Conservation (phyloP, 2,329 filamentous ascomycete genomes). For the Gnomoniopsis sp. region DNA sequence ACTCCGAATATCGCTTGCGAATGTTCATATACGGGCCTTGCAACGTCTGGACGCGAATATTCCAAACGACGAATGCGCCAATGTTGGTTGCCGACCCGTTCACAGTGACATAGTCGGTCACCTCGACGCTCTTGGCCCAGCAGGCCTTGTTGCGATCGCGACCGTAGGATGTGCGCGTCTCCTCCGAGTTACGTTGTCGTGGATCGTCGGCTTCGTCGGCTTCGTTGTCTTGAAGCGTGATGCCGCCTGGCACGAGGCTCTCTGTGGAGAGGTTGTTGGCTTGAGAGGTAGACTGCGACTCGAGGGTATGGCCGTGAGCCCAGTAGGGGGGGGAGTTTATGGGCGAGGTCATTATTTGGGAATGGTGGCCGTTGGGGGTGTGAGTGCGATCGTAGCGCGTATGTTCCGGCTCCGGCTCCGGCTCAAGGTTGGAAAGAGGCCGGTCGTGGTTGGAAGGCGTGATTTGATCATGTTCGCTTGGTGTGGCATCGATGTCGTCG, state of each 20-base stretch:
- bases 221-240: conserved; percentile 62
- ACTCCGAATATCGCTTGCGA: conserved; percentile 84
- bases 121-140: conserved; percentile 62
- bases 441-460: not conserved
- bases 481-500: not conserved
- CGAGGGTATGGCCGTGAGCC: conserved; percentile 26
- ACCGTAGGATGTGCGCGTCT: conserved; percentile 19
- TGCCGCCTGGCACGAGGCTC: conserved; percentile 52
- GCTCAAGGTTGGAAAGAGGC: conserved; percentile 1
- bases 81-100: conserved; percentile 55
- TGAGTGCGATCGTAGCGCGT: not conserved
- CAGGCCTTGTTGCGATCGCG: conserved; percentile 53
- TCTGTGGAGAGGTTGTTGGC: conserved; percentile 44
- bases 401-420: conserved; percentile 5
- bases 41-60: conserved; percentile 81
- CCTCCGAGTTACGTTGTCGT: conserved; percentile 9
- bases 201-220: conserved; percentile 41
- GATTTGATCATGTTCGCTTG: not conserved
- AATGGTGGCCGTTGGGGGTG: conserved; percentile 5
- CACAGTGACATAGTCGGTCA: conserved; percentile 55
- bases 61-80: conserved; percentile 96
- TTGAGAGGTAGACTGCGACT: conserved; percentile 27
- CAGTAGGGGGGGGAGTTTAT: conserved; percentile 44
- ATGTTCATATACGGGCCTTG: conserved; percentile 61
- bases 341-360: conserved; percentile 19